These are phyloP conservation scores for Geotrichum carabidarum DNA, from an alignment of 1,139 yeast genomes.

Conservation along the genomic window DNA sequence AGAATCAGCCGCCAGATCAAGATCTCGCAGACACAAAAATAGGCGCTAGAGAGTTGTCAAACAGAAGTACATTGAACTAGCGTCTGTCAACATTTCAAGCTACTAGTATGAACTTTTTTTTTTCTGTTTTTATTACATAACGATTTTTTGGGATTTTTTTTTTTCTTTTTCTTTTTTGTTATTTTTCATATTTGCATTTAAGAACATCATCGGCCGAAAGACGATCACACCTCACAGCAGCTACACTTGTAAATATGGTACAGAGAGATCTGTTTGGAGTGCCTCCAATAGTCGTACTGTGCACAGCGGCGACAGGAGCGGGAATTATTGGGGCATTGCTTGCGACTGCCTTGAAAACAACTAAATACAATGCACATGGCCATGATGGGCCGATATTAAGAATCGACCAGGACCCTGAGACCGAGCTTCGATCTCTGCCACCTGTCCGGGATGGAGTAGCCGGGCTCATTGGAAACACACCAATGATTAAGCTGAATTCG, in stretches of 20 bases:
- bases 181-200: not conserved
- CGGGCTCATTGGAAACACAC: conserved; percentile 83
- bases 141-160: not conserved
- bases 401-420: not conserved
- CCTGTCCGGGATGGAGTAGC: conserved; percentile 42
- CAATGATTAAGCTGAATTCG: conserved; percentile 70
- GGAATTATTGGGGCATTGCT: not conserved
- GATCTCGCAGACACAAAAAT: conserved; percentile 9
- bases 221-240: not conserved
- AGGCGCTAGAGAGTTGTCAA: conserved; percentile 14
- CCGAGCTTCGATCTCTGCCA: conserved; percentile 2
- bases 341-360: not conserved
- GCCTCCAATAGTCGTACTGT: not conserved
- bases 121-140: not conserved
- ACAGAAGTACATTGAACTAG: conserved; percentile 9
- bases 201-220: not conserved
- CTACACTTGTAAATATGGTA: not conserved
- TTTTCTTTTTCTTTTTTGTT: conserved; percentile 1
- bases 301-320: not conserved
- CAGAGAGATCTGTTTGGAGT: not conserved
- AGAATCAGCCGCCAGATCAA: not conserved
- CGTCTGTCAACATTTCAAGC: not conserved
- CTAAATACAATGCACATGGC: not conserved
- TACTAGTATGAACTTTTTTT: too few relatives aligned
- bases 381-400: not conserved